phyloP scores from a whole-genome alignment of 2,329 filamentous ascomycete genomes.

The Diaporthe citri region DNA sequence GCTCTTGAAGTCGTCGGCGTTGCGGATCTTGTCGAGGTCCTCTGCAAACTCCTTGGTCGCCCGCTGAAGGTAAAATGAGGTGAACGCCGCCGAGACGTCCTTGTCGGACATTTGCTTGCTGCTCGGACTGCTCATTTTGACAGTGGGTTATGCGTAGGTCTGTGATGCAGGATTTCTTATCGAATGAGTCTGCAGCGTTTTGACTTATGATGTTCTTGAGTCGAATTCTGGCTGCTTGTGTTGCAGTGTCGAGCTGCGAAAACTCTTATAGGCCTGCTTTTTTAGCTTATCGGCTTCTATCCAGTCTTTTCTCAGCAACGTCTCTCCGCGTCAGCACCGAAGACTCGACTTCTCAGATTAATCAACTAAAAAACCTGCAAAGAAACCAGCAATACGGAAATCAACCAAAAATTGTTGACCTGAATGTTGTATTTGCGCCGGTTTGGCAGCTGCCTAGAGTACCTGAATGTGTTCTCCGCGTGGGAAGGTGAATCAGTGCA shows the following conservation, averaged over 20 bases:
- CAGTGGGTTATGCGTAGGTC: not conserved
- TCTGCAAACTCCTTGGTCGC: constrained; percentile 79
- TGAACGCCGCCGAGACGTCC: constrained; percentile 60
- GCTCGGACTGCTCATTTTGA: constrained; percentile 23
- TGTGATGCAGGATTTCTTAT: not conserved
- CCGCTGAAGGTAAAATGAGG: constrained; percentile 76
- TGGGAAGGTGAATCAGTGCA: not conserved
- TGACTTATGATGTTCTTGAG: not conserved
- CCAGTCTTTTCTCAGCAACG: too few species aligned
- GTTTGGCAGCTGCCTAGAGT: not conserved
- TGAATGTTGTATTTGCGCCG: not conserved
- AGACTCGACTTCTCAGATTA: not conserved
- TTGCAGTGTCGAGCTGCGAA: not conserved
- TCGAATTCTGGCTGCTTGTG: not conserved
- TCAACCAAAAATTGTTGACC: not conserved
- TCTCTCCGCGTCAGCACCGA: not conserved
- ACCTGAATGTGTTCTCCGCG: not conserved
- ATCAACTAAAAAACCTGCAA: too few species aligned
- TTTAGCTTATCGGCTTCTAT: not conserved
- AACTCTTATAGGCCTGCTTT: not conserved
- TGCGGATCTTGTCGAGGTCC: constrained; percentile 78
- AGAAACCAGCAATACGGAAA: not conserved
- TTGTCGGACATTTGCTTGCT: constrained; percentile 36
- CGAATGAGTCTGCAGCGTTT: not conserved
- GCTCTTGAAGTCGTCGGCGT: constrained; percentile 77